Evolutionary conservation across 129 eudicot species (phyloP).

Genomic region (carrot (Daucus carota)): DH1_v3.0 NC_030383.2:43131501-43132000

Average conservation of each 20-base stretch:
- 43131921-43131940: too few relatives aligned
- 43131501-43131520: conserved; percentile 87
- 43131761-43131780: too few relatives aligned
- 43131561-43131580: conserved; percentile 69
- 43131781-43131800: too few relatives aligned
- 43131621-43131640: conserved; percentile 89
- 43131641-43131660: conserved; percentile 78
- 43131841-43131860: too few relatives aligned
- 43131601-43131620: conserved; percentile 80
- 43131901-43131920: too few relatives aligned
- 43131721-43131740: neutral
- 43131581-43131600: conserved; percentile 73
- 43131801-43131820: too few relatives aligned
- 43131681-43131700: conserved; percentile 59
- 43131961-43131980: too few relatives aligned
- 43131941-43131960: too few relatives aligned
- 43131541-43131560: conserved; percentile 83
- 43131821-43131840: too few relatives aligned
- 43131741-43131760: too few relatives aligned
- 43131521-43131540: conserved; percentile 83
- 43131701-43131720: conserved; percentile 55
- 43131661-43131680: conserved; percentile 80
- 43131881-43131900: too few relatives aligned
- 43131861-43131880: too few relatives aligned
- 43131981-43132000: neutral